Base-by-base conservation (phyloP, 495 filamentous ascomycete species). In the Aspergillus taichungensis region DNA sequence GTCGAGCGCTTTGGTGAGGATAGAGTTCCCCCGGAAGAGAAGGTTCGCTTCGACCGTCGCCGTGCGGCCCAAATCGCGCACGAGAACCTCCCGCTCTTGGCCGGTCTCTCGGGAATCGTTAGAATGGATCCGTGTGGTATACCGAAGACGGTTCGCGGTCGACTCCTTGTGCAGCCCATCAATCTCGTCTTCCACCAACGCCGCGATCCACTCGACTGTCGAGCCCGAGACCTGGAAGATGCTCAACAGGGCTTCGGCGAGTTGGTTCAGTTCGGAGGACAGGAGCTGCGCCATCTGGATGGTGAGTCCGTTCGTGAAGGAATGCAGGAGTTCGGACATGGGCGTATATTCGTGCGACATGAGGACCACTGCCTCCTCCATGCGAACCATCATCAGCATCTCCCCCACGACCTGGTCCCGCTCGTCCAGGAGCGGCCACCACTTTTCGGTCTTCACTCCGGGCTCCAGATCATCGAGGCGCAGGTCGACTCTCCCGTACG, bases 161-260 rank as follows among this genome's bases (percentile, higher is more conserved):
- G 67, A 66, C 53, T 95, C 89, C 59, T 83, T 94, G 47, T 85
- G 80, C 8, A 90, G 77, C 6, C 88, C 91, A 56, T 97, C 92
- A 43, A 99, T 97, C 61, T 99, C 92, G 52, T 95, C 89, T 58
- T 99, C 94, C 8, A 94, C 86, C 40, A 99, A 72, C 3, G 85
- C 79, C 66, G 87, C 92, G 27, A 99, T 75, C 92, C 92, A 99
- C 40, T 95, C 88, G 32, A 75, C 80, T 9, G 86, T 84, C 41
- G 80, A 79, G 4, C 88, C 89, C n/a, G 87, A 89, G 9, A 95
- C 94, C 59, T 99, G 92, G 56, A 86, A 99, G 42, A 99, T 94
- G 55, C 95, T 88, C 52, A 97, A 71, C 37, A 99, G 77, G 30
- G 84, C 81, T 55, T 95, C 88, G 7, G 88, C 83, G n/a, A 97